Evolutionary conservation across 1,284 basidiomycete species (phyloP).

Genomic region (Thecaphora frezii): DNA sequence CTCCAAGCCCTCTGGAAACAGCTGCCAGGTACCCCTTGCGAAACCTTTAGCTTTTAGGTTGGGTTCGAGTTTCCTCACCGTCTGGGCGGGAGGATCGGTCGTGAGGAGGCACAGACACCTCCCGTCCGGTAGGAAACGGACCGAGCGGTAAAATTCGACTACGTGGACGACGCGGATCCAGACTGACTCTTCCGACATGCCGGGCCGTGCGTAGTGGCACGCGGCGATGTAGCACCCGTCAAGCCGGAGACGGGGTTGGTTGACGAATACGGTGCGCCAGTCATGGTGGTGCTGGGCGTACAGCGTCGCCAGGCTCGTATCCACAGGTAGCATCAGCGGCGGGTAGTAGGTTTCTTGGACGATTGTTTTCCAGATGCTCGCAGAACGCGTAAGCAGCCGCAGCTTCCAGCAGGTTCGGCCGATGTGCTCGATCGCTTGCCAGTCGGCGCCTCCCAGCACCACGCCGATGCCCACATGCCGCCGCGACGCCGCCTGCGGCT

Average conservation of each 20-base stretch:
- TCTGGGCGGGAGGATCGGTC: conserved; percentile 76
- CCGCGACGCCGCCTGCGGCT: neutral
- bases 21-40: conserved; percentile 64
- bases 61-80: conserved; percentile 76
- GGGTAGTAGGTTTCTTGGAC: conserved; percentile 46
- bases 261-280: conserved; percentile 52
- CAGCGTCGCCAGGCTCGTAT: conserved; percentile 15
- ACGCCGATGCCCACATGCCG: conserved; percentile 37
- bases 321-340: conserved; percentile 26
- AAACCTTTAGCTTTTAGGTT: conserved; percentile 71
- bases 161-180: conserved; percentile 56
- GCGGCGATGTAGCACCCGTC: conserved; percentile 56
- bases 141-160: conserved; percentile 70
- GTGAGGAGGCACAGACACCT: conserved; percentile 81
- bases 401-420: conserved; percentile 52
- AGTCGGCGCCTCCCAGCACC: conserved; percentile 49
- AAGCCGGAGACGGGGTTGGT: conserved; percentile 52
- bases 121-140: conserved; percentile 86
- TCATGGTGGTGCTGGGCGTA: conserved; percentile 27
- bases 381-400: conserved; percentile 43
- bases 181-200: conserved; percentile 45
- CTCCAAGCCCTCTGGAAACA: conserved; percentile 33
- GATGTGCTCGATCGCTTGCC: conserved; percentile 44
- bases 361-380: conserved; percentile 46
- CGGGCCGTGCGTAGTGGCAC: conserved; percentile 52